Percentiles rank a stretch among this genome's conserved stretches.
These are phyloP conservation scores for Nitzschia sp. DNA, from an alignment of 108 stramenopile species.

Conservation along the genomic window DNA sequence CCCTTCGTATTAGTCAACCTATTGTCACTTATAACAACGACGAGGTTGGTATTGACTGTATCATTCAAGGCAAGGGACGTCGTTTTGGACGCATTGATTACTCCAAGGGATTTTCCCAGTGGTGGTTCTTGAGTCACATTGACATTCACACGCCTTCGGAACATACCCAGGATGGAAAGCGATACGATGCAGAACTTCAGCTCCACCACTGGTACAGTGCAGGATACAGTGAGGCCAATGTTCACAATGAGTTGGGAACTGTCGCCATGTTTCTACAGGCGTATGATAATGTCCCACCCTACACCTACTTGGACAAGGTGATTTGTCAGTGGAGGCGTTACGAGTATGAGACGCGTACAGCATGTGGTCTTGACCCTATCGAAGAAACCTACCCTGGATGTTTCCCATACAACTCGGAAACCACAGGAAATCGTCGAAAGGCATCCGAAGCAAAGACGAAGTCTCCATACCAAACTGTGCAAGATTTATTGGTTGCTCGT, in stretches of 20 bases:
- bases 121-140: conserved; percentile 33
- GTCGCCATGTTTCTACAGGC: conserved; percentile 40
- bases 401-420: conserved; percentile 12
- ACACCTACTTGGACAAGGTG: conserved; percentile 42
- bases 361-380: conserved; percentile 45
- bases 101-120: conserved; percentile 27
- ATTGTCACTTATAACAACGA: conserved; percentile 9
- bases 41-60: conserved; percentile 11
- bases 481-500: conserved; percentile 17
- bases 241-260: conserved; percentile 38
- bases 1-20: conserved; percentile 30
- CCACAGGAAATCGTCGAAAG: background rate
- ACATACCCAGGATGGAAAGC: conserved; percentile 45
- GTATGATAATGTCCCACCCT: conserved; percentile 37
- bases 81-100: conserved; percentile 29
- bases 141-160: conserved; percentile 44
- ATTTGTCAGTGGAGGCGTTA: conserved; percentile 50
- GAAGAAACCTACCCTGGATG: conserved; percentile 29
- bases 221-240: background rate
- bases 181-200: conserved; percentile 49
- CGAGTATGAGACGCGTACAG: conserved; percentile 41
- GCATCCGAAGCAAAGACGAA: background rate
- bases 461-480: background rate
- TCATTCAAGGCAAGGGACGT: conserved; percentile 6
- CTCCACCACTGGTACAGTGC: conserved; percentile 35